phyloP scores from a whole-genome alignment of 2,329 filamentous ascomycete species.

The Penicillium fuscoglaucum region DNA sequence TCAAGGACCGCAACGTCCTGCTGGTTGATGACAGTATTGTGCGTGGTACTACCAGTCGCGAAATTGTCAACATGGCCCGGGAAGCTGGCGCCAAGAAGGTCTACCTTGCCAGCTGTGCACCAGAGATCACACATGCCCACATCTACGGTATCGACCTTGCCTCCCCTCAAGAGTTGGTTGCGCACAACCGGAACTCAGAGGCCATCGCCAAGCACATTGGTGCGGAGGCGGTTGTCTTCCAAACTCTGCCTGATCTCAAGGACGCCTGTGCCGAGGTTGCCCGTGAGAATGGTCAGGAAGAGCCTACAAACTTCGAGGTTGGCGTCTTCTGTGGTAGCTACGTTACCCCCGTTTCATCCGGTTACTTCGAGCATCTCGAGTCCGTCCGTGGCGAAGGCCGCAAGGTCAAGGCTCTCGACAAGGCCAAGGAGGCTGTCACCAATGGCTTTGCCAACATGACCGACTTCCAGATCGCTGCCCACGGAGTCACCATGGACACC shows the following conservation, averaged over 20 bases:
- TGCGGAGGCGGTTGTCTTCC: slow-evolving; percentile 75
- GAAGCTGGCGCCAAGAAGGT: slow-evolving; percentile 81
- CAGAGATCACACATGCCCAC: slow-evolving; percentile 80
- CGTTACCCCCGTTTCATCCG: slow-evolving; percentile 72
- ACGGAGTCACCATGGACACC: slow-evolving; percentile 59
- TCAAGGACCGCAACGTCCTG: slow-evolving; percentile 74
- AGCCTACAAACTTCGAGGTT: slow-evolving; percentile 71
- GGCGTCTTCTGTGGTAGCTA: slow-evolving; percentile 91
- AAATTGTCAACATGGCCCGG: slow-evolving; percentile 79
- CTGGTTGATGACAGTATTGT: slow-evolving; percentile 91
- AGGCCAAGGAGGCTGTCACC: slow-evolving; percentile 64
- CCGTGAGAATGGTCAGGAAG: slow-evolving; percentile 53
- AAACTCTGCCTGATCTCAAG: slow-evolving; percentile 76
- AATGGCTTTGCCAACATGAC: slow-evolving; percentile 61
- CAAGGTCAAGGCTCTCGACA: slow-evolving; percentile 66
- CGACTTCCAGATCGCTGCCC: slow-evolving; percentile 63
- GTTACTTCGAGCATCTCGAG: slow-evolving; percentile 81
- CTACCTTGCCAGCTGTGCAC: slow-evolving; percentile 78
- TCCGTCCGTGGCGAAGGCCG: slow-evolving; percentile 68
- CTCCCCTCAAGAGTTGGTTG: slow-evolving; percentile 69
- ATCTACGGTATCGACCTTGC: slow-evolving; percentile 82
- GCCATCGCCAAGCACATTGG: slow-evolving; percentile 68
- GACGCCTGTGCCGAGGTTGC: slow-evolving; percentile 73
- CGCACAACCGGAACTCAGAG: slow-evolving; percentile 62
- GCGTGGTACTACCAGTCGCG: slow-evolving; percentile 75